Base-by-base conservation (phyloP, 805 yeast genomes). In the Candida montana region DNA sequence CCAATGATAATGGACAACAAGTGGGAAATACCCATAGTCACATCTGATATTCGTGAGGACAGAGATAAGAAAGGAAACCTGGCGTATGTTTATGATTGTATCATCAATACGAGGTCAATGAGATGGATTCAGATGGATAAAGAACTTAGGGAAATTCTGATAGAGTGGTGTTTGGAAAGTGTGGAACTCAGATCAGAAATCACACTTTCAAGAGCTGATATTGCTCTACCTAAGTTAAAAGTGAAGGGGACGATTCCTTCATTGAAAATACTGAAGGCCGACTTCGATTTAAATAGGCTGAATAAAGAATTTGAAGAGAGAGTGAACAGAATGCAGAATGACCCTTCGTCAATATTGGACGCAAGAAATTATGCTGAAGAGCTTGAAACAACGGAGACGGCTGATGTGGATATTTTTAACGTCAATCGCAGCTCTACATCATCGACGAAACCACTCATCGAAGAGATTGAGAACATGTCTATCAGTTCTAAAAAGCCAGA, bases 11-110 rank as follows among this genome's bases (percentile, higher is more conserved):
- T 80, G 61, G 77, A 76, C 29, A 80, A 80, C 53, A 70, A 82
- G 53, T 89, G 96, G 95, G 89, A 83, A 45, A 81, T 88, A 2
- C 96, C 96, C 1, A 77, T 90, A 2, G 72, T 84, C 2, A 77
- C 86, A 0, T 79, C 91, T 0, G 68, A 72, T 0, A 75, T 73
- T 36, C 55, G 80, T 11, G 51, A 52, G 7, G 82, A 74, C 34
- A 57, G 46, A 12, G 96, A 90, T 58, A 89, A 89, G 55, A 77
- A 77, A 52, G 95, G 95, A 1, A 60, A 64, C 3, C 59, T 65
- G 13, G 77, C 89, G 33, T 63, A 72, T 33, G 89, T 86, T 2
- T 77, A 77, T 52, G 96, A 89, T 59, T 89, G 96, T 60, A 79
- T 90, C 36, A 74, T 88, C 44, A 79, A 86, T 55, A 69, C 76